Evolutionary conservation across 345 rosid genomes (phyloP), one percentile per base, ranked within the genome.

Genomic region (Cardamine chenopodiifolia): DNA sequence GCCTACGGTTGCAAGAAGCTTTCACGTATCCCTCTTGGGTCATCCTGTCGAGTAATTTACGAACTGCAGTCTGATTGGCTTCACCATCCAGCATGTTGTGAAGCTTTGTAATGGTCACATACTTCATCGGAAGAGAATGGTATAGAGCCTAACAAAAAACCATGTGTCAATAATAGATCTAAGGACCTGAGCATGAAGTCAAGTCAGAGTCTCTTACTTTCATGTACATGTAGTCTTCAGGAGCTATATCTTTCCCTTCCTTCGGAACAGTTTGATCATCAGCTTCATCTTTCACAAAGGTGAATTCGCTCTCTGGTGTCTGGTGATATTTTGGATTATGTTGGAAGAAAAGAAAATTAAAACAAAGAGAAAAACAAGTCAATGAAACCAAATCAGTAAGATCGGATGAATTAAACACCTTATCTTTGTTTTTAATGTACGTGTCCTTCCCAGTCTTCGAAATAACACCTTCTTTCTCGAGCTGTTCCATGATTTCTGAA

Each of bases 401-500:
- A 44, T 19, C 54, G n/a, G 52, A 32, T 13, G 12, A 70, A 28
- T 2, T 18, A 53, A 48, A 85, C 40, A 75, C 97, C 97, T 89
- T 86, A 40, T 71, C 81, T 78, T 81, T 92, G 80, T 73, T 86
- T 74, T 74, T 83, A 65, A 77, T 79, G 87, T 85, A 92, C 22
- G 69, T 58, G 80, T 92, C 98, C 15, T 81, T 77, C 63, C 89
- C 98, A 18, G 76, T 75, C 72, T 84, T 90, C 32, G 82, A 73
- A 70, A 95, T 57, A 70, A 82, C 39, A 50, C 93, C 92, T 78
- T 83, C 96, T 72, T 83, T 83, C 44, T 82, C 86, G 65, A 92
- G 94, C 82, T 87, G 90, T 78, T 80, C 94, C 88, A 90, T 78
- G 70, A 95, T 90, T 79, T 90, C 98, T 95, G 91, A 75, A 78